Conservation (phyloP, 805 yeast species). For the Geotrichum ghanense region DNA sequence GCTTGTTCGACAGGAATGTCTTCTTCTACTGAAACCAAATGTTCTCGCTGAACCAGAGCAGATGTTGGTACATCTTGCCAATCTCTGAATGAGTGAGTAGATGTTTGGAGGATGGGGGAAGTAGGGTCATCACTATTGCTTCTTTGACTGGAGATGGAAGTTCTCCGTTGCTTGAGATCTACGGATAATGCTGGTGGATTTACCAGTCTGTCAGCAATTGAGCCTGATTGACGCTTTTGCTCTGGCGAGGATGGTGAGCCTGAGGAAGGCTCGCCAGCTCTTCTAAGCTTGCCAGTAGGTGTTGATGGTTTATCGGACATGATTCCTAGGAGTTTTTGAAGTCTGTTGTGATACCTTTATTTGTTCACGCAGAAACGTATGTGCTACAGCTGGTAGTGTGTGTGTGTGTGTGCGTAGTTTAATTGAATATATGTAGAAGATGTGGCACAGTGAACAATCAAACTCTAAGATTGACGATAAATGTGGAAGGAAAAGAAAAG, state of each 20-base stretch:
- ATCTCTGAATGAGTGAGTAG: constrained; percentile 25
- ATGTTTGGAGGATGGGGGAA: neutral
- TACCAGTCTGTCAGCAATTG: constrained; percentile 22
- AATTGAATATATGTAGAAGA: too few relatives aligned
- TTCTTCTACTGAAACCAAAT: constrained; percentile 58
- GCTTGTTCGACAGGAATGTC: constrained; percentile 75
- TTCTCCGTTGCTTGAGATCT: neutral
- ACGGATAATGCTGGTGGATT: constrained; percentile 21
- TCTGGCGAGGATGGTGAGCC: constrained; percentile 6
- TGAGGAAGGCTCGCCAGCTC: constrained; percentile 4
- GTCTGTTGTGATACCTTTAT: too few relatives aligned
- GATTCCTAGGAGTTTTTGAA: too few relatives aligned
- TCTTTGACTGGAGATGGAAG: neutral
- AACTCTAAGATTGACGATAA: too few relatives aligned
- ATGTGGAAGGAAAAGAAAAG: too few relatives aligned
- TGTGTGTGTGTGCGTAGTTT: too few relatives aligned
- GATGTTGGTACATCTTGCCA: constrained; percentile 66
- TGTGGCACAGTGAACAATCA: too few relatives aligned
- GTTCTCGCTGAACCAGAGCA: constrained; percentile 69
- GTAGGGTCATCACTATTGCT: neutral
- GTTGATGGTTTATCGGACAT: constrained; percentile 1
- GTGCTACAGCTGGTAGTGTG: too few relatives aligned
- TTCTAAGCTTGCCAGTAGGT: neutral
- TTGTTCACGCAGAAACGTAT: too few relatives aligned
- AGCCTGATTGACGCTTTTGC: constrained; percentile 10